Evolutionary conservation across 2,329 filamentous ascomycete species (phyloP).

Genomic region (Zasmidium citrigriseum): DNA sequence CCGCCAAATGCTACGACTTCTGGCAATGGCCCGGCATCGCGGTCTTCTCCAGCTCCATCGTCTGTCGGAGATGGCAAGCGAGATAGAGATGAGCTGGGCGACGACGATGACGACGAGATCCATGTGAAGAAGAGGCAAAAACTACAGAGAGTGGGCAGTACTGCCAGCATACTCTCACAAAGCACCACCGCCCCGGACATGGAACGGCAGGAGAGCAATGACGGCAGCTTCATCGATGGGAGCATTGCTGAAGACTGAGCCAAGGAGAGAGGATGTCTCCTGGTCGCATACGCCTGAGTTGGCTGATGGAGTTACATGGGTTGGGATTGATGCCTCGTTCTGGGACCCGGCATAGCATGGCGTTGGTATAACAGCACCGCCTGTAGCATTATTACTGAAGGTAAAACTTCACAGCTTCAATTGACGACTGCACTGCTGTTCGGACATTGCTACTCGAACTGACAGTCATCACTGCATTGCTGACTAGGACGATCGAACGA

Average conservation of each 20-base stretch:
- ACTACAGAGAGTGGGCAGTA: slow-evolving; percentile 36
- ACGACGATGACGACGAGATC: slow-evolving; percentile 33
- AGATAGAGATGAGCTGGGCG: slow-evolving; percentile 36
- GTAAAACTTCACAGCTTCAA: too few relatives aligned
- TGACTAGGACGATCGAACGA: too few relatives aligned
- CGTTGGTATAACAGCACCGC: neutral
- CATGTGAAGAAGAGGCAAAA: slow-evolving; percentile 41
- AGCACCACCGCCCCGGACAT: slow-evolving; percentile 28
- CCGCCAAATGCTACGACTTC: slow-evolving; percentile 13
- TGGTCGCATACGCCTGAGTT: neutral
- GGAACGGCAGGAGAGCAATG: slow-evolving; percentile 36
- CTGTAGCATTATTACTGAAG: neutral
- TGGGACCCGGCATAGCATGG: neutral
- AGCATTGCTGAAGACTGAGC: slow-evolving; percentile 32
- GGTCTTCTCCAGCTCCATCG: slow-evolving; percentile 24
- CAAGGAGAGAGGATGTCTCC: neutral
- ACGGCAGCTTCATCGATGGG: slow-evolving; percentile 39
- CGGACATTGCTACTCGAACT: too few relatives aligned
- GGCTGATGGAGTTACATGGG: neutral
- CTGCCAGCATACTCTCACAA: slow-evolving; percentile 33
- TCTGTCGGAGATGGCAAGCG: slow-evolving; percentile 32
- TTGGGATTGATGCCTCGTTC: neutral
- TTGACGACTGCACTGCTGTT: too few relatives aligned
- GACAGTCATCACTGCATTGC: too few relatives aligned
- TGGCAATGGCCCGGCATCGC: slow-evolving; percentile 7